phyloP scores from a whole-genome alignment of 208 protist species.

The Lotmaria passim region DNA sequence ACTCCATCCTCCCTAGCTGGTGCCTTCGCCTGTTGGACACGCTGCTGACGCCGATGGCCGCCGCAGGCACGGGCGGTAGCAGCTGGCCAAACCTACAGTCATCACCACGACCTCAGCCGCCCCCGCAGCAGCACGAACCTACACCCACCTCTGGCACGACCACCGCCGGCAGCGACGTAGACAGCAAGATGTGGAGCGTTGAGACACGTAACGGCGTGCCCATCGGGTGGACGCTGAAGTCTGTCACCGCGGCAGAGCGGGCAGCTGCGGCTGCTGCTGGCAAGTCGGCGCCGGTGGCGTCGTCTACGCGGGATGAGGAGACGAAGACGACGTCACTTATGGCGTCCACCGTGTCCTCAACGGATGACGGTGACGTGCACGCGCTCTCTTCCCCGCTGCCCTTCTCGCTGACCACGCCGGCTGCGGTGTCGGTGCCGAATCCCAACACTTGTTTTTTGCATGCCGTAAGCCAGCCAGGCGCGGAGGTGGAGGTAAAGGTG shows the following conservation, averaged over 20 bases:
- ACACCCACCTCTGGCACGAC: conserved; percentile 11
- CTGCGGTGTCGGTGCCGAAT: neutral
- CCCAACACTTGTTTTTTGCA: neutral
- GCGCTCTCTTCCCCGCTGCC: neutral
- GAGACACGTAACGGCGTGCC: conserved; percentile 19
- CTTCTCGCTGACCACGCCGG: conserved; percentile 9
- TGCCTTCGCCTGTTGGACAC: conserved; percentile 14
- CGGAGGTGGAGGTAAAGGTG: neutral
- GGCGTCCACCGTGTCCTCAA: neutral
- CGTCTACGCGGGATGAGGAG: neutral
- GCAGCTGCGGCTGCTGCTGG: neutral
- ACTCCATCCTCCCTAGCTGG: conserved; percentile 22
- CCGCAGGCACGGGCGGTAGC: neutral
- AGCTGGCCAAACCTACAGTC: no score
- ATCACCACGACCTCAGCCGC: neutral
- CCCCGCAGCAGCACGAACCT: neutral
- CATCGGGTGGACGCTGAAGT: conserved; percentile 29
- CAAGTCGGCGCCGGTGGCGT: neutral
- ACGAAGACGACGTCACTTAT: neutral
- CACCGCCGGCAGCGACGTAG: conserved; percentile 21
- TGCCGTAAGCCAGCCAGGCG: neutral
- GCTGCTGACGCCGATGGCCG: conserved; percentile 13
- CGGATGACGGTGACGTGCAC: neutral
- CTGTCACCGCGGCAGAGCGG: conserved; percentile 24
- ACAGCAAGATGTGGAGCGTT: conserved; percentile 26